phyloP scores from a whole-genome alignment of 306 rosid genomes.

The Luffa aegyptiaca region DNA sequence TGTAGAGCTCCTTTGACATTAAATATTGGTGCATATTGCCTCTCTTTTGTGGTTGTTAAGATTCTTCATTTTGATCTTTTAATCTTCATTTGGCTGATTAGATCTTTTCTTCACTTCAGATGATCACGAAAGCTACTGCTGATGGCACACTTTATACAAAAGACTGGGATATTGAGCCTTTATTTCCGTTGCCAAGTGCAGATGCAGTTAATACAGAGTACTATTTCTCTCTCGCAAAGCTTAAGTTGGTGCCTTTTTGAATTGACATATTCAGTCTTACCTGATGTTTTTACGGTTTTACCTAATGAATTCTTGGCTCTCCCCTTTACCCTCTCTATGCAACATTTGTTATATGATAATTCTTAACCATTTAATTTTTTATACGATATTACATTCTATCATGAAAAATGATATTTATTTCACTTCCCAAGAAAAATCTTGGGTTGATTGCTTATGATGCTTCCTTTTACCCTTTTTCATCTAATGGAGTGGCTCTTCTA shows the following conservation, averaged over 20 bases:
- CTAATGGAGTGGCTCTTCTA: not conserved
- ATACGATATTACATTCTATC: not conserved
- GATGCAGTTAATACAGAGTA: conserved; percentile 54
- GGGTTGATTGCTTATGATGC: not conserved
- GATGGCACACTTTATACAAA: conserved; percentile 74
- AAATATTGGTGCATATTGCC: not conserved
- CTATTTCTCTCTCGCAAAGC: conserved; percentile 16
- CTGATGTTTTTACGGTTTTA: not conserved
- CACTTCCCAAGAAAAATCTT: not conserved
- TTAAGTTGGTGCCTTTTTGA: not conserved
- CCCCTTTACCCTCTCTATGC: not conserved
- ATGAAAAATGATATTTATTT: not conserved
- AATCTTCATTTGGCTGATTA: not conserved
- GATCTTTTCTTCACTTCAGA: conserved; percentile 34
- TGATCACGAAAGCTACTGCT: conserved; percentile 86
- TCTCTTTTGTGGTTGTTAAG: not conserved
- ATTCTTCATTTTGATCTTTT: conserved; percentile 9
- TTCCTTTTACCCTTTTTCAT: not conserved
- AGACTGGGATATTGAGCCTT: conserved; percentile 94
- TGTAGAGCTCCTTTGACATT: not conserved
- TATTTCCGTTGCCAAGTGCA: conserved; percentile 60
- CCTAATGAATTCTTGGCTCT: not conserved
- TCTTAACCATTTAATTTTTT: not conserved
- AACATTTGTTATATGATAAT: not conserved
- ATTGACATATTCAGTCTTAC: not conserved